phyloP scores from a whole-genome alignment of 1,284 basidiomycete species.

The Tylopilus orsonianus region DNA sequence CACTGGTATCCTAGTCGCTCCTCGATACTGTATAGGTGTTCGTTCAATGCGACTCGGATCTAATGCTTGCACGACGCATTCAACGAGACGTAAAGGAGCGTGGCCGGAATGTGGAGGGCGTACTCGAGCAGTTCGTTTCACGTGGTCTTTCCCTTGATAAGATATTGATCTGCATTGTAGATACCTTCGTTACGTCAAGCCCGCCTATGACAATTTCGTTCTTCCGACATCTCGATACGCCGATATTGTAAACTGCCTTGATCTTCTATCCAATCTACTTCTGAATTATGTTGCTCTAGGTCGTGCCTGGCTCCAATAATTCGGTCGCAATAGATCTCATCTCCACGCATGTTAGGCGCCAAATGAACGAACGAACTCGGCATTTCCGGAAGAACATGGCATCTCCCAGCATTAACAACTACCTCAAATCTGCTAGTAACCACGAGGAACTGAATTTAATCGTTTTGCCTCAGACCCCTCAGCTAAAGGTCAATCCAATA shows the following conservation, averaged over 20 bases:
- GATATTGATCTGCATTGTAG: constrained; percentile 38
- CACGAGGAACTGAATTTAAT: constrained; percentile 56
- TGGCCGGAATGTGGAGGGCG: constrained; percentile 81
- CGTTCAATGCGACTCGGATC: constrained; percentile 89
- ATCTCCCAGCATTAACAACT: constrained; percentile 37
- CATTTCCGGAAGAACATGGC: constrained; percentile 76
- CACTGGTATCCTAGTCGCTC: neutral
- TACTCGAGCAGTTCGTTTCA: constrained; percentile 77
- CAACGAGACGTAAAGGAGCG: constrained; percentile 87
- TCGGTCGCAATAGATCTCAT: constrained; percentile 92
- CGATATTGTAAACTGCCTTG: constrained; percentile 67
- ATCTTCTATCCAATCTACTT: neutral
- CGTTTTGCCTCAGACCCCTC: constrained; percentile 78
- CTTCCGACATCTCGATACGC: constrained; percentile 83
- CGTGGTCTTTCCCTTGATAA: neutral
- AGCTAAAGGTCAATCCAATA: constrained; percentile 60
- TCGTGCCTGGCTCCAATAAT: constrained; percentile 89
- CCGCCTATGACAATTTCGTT: constrained; percentile 95
- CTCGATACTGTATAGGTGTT: constrained; percentile 52
- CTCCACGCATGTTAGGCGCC: constrained; percentile 84
- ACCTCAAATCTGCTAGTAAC: constrained; percentile 34
- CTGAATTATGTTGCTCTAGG: constrained; percentile 46
- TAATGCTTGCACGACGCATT: constrained; percentile 95
- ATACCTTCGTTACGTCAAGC: constrained; percentile 91
- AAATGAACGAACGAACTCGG: constrained; percentile 77